These are phyloP conservation scores for Globisporangium alternatum DNA, from an alignment of 352 stramenopile species.

Conservation along the genomic window DNA sequence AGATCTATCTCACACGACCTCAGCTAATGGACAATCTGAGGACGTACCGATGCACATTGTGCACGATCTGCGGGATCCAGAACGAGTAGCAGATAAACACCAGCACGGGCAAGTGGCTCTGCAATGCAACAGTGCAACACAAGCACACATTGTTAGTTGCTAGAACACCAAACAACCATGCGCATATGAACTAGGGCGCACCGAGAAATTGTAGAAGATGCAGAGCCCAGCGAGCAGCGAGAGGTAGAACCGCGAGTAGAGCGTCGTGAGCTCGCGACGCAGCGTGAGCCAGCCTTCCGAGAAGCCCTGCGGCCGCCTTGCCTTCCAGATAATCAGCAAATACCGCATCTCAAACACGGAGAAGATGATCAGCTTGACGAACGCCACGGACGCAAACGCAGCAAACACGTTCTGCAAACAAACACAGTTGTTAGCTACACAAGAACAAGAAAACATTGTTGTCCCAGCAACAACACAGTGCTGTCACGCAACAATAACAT, in stretches of 20 bases:
- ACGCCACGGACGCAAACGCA: slow-evolving; percentile 94
- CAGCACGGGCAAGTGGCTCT: slow-evolving; percentile 87
- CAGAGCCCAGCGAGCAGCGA: slow-evolving; percentile 89
- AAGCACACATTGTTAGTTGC: not conserved
- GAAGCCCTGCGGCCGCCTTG: slow-evolving; percentile 84
- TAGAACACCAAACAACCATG: too few relatives aligned
- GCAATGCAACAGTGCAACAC: slow-evolving; percentile 7
- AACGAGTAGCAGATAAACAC: slow-evolving; percentile 96
- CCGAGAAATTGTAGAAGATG: slow-evolving; percentile 91
- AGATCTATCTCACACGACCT: not conserved
- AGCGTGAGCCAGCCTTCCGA: slow-evolving; percentile 86
- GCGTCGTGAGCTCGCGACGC: slow-evolving; percentile 89
- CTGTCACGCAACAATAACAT: not conserved
- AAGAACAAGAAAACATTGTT: too few relatives aligned
- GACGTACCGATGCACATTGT: slow-evolving; percentile 89
- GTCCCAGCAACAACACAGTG: not conserved
- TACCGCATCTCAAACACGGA: slow-evolving; percentile 99
- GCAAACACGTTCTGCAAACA: slow-evolving; percentile 91
- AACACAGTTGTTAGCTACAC: not conserved
- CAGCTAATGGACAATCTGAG: not conserved
- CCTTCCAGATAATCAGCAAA: slow-evolving; percentile 96
- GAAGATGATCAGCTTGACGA: slow-evolving; percentile 98
- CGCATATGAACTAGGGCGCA: slow-evolving; percentile 18
- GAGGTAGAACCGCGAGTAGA: slow-evolving; percentile 96
- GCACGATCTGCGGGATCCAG: slow-evolving; percentile 98